Evolutionary conservation across 495 filamentous ascomycete species (phyloP).

Genomic region (Penicillium roqueforti): DNA sequence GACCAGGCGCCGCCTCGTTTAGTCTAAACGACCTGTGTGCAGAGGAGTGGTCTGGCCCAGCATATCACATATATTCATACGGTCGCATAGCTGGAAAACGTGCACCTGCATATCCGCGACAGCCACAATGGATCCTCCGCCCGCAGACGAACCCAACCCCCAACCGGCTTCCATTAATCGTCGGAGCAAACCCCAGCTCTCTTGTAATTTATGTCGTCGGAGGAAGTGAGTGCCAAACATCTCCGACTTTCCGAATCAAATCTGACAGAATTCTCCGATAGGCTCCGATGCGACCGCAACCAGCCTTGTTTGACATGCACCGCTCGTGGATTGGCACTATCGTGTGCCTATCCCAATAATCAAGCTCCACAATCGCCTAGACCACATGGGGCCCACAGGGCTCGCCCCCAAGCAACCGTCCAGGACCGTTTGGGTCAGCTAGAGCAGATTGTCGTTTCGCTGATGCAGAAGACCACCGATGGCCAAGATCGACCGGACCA

Average conservation of each 20-base stretch:
- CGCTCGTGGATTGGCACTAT: not conserved
- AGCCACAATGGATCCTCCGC: not conserved
- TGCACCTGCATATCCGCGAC: not conserved
- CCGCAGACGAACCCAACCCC: not conserved
- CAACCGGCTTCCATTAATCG: not conserved
- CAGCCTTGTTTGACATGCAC: not conserved
- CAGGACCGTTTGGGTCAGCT: not conserved
- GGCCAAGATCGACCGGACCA: not conserved
- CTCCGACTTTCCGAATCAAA: not conserved
- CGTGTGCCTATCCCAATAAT: not conserved
- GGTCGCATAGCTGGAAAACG: not conserved
- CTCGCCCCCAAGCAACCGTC: not conserved
- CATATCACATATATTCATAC: not conserved
- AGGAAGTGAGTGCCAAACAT: not conserved
- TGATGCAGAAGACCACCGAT: not conserved
- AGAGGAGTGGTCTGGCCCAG: not conserved
- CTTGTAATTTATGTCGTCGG: not conserved
- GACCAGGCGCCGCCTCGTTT: not conserved
- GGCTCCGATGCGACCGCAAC: not conserved
- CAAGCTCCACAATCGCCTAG: not conserved
- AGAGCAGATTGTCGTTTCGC: not conserved
- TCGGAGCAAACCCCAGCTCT: not conserved
- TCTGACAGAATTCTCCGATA: not conserved
- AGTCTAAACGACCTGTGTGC: not conserved
- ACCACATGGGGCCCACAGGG: not conserved